A percentile compares a stretch with the other conserved stretches of the same genome.
These are phyloP conservation scores for Pythium myriotylum DNA, from an alignment of 352 stramenopile species.

Conservation along the genomic window DNA sequence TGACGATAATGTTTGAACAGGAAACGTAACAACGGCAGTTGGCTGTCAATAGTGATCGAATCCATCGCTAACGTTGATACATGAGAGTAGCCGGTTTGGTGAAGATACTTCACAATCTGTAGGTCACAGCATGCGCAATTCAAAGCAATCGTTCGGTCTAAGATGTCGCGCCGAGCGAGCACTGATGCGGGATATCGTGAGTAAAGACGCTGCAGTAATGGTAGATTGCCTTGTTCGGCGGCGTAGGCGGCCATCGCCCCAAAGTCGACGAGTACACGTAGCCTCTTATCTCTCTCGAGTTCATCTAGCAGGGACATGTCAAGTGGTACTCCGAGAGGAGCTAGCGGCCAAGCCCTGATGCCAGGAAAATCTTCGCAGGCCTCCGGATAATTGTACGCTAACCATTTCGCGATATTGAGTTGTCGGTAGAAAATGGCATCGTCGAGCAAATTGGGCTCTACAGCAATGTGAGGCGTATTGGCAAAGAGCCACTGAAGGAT, in stretches of 20 bases:
- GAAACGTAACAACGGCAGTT: no score
- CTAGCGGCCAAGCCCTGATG: not conserved
- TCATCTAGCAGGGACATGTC: not conserved
- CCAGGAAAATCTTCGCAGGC: conserved; percentile 1
- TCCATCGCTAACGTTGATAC: conserved; percentile 11
- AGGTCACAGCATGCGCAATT: not conserved
- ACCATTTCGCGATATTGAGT: conserved; percentile 10
- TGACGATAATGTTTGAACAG: conserved; percentile 4
- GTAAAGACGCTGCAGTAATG: conserved; percentile 1
- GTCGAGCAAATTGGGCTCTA: conserved; percentile 7
- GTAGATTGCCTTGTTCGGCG: conserved; percentile 3
- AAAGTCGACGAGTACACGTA: conserved; percentile 6
- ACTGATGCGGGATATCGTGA: not conserved
- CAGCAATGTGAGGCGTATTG: not conserved
- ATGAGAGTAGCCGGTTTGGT: conserved; percentile 5
- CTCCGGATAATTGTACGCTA: not conserved
- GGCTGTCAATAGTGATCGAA: no score
- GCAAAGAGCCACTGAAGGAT: conserved; percentile 10
- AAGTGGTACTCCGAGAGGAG: not conserved
- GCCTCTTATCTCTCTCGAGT: not conserved
- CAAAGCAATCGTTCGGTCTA: conserved; percentile 2
- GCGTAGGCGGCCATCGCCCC: conserved; percentile 3
- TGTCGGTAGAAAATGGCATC: conserved; percentile 13
- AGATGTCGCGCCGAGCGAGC: not conserved
- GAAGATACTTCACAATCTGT: not conserved